Conservation (phyloP, 192 early-diverging fungal genomes). For the Tieghemiomyces parasiticus region DNA sequence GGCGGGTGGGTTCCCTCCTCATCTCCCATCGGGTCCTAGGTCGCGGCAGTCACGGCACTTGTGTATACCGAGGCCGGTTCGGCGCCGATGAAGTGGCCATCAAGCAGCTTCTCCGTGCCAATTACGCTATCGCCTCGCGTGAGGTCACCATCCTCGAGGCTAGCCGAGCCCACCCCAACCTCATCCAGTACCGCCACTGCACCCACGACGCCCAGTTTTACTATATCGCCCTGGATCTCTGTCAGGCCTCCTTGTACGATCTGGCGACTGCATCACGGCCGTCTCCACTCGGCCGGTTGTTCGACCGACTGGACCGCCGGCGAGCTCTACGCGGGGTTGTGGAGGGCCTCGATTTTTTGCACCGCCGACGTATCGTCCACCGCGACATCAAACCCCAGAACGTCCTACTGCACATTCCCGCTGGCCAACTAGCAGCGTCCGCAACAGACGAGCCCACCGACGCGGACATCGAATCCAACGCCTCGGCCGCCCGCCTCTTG, state of each 20-base stretch:
- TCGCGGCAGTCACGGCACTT: slow-evolving; percentile 92
- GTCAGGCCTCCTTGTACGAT: slow-evolving; percentile 78
- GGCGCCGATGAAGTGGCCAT: slow-evolving; percentile 86
- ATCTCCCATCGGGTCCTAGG: slow-evolving; percentile 53
- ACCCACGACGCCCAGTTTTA: slow-evolving; percentile 81
- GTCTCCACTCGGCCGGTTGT: slow-evolving; percentile 23
- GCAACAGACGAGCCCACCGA: too few relatives aligned
- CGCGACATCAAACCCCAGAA: slow-evolving; percentile 97
- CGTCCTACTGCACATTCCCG: slow-evolving; percentile 63
- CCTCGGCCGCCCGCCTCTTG: slow-evolving; percentile 44
- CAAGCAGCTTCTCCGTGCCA: slow-evolving; percentile 85
- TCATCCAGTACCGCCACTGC: slow-evolving; percentile 86
- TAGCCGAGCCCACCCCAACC: slow-evolving; percentile 91
- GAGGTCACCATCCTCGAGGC: slow-evolving; percentile 87
- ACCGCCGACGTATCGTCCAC: slow-evolving; percentile 91
- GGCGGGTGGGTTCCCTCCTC: slow-evolving; percentile 31
- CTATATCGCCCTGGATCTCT: slow-evolving; percentile 95
- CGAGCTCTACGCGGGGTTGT: slow-evolving; percentile 73
- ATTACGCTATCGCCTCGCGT: slow-evolving; percentile 90
- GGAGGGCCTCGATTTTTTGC: slow-evolving; percentile 72
- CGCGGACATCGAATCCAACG: slow-evolving; percentile 15
- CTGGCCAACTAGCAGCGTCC: too few relatives aligned
- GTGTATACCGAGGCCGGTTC: slow-evolving; percentile 89
- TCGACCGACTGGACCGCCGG: slow-evolving; percentile 32
- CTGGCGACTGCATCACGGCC: slow-evolving; percentile 47